A percentile compares a stretch with the other conserved stretches of the same genome.
These are phyloP conservation scores for Penicillium sp. DNA, from an alignment of 2,329 filamentous ascomycete species.

Conservation along the genomic window DNA sequence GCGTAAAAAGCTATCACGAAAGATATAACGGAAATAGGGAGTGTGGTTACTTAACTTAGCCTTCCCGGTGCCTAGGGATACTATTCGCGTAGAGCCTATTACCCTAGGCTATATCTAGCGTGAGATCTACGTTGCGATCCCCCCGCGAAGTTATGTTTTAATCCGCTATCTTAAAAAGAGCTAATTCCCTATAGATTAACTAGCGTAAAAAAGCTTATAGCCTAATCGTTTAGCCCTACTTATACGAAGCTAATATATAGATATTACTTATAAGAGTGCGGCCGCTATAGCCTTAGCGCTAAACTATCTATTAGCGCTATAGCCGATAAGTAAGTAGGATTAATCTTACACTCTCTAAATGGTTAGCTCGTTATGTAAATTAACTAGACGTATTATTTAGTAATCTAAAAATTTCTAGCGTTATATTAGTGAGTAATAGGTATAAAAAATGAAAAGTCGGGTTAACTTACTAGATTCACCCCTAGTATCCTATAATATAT, in stretches of 20 bases:
- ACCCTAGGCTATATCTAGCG: slow-evolving; percentile 18
- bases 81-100: slow-evolving; percentile 8
- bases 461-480: slow-evolving; percentile 4
- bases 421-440: background rate
- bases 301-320: background rate
- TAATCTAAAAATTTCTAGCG: slow-evolving; percentile 8
- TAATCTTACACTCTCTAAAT: slow-evolving; percentile 15
- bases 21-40: slow-evolving; percentile 21
- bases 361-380: slow-evolving; percentile 8
- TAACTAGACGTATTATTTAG: slow-evolving; percentile 8
- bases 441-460: too few relatives aligned
- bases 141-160: slow-evolving; percentile 16
- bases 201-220: slow-evolving; percentile 18
- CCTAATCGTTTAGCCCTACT: slow-evolving; percentile 1
- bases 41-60: slow-evolving; percentile 2
- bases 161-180: slow-evolving; percentile 13
- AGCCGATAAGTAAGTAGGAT: background rate
- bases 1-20: slow-evolving; percentile 21
- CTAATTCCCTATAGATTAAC: slow-evolving; percentile 13
- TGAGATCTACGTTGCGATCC: slow-evolving; percentile 12
- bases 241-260: background rate
- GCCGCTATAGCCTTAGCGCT: slow-evolving; percentile 23
- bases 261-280: slow-evolving; percentile 15
- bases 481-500: background rate
- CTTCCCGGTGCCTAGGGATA: slow-evolving; percentile 18